Base-by-base conservation (phyloP, 2,329 filamentous ascomycete species). In the Nannizzia gypsea region DNA sequence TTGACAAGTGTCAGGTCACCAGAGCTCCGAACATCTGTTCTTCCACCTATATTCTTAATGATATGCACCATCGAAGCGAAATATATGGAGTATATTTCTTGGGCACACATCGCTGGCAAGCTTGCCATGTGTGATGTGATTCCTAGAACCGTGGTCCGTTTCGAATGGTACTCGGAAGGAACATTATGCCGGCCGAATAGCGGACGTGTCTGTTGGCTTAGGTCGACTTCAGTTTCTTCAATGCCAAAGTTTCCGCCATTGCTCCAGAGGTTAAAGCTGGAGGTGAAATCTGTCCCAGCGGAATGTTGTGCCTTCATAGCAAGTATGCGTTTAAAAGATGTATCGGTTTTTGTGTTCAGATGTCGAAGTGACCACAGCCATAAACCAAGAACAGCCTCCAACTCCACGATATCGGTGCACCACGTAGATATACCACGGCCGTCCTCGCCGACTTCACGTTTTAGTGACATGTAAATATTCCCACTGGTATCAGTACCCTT, bases 341-440 rank as follows among this genome's bases (percentile, higher is more conserved):
- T 24, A n/a, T 34, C 11, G 17, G 48, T 58, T 17, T 20, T 34
- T 20, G 24, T 54, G 4, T 13, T 15, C 3, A 17, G 17, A 17
- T 1, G 13, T 20, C 66, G 59, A 1, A 73, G 28, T 0, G 69
- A 72, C 67, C 67, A 72, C 0, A 64, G 64, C 67, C 68, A 73
- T 11, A 73, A 58, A 1, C 71, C 70, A 8, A 73, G 38, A 0
- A 73, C 61, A 0, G 71, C 70, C 60, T 73, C 71, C 0, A 73
- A 58, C 11, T 71, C 64, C 15, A n/a, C n/a, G 63, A 57, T 8
- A 17, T 72, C 58, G 0, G 69, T 34, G 9, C 50, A 63, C 71
- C 70, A 72, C 2, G 20, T 26, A 26, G 57, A n/a, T 24, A n/a
- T n/a, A n/a, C n/a, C n/a, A n/a, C 26, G 40, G 20, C 57, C 57